Conservation (phyloP, 2,329 filamentous ascomycete species). For the Botryosphaeria dothidea region DNA sequence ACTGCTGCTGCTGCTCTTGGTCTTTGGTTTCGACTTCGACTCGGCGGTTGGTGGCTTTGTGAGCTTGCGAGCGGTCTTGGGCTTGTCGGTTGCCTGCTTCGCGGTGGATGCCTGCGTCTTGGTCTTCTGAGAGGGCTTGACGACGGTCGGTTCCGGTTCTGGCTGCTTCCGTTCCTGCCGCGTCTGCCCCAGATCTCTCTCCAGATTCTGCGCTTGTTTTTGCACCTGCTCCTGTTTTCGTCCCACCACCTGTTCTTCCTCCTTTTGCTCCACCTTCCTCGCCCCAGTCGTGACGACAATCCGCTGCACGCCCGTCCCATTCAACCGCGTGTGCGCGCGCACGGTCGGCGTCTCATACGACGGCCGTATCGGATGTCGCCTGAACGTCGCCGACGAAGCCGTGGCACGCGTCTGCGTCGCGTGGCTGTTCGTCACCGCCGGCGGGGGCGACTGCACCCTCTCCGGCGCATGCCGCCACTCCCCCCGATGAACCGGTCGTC, state of each 20-base stretch:
- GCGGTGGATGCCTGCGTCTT: too few relatives aligned
- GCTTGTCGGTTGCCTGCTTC: background rate
- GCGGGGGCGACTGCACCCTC: background rate
- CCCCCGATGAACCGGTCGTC: background rate
- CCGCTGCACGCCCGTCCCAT: constrained; percentile 11
- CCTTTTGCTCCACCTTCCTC: background rate
- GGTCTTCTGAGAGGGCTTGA: too few relatives aligned
- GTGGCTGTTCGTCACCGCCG: background rate
- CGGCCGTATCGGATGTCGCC: constrained; percentile 1
- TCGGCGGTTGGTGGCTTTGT: too few relatives aligned
- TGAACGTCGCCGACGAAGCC: background rate
- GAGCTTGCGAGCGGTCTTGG: too few relatives aligned
- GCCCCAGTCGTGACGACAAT: constrained; percentile 1
- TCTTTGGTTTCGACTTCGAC: too few relatives aligned
- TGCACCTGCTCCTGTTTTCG: background rate
- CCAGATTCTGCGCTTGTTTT: too few relatives aligned
- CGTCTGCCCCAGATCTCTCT: too few relatives aligned
- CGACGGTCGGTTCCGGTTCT: background rate
- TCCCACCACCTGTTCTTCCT: background rate
- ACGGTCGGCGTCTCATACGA: background rate
- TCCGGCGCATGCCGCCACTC: background rate
- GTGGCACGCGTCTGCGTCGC: constrained; percentile 9
- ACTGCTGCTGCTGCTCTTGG: too few relatives aligned
- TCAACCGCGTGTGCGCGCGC: background rate
- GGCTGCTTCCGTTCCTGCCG: background rate